These are phyloP conservation scores for Cyberlindnera mycetangii DNA, from an alignment of 805 yeast genomes.

Conservation along the genomic window DNA sequence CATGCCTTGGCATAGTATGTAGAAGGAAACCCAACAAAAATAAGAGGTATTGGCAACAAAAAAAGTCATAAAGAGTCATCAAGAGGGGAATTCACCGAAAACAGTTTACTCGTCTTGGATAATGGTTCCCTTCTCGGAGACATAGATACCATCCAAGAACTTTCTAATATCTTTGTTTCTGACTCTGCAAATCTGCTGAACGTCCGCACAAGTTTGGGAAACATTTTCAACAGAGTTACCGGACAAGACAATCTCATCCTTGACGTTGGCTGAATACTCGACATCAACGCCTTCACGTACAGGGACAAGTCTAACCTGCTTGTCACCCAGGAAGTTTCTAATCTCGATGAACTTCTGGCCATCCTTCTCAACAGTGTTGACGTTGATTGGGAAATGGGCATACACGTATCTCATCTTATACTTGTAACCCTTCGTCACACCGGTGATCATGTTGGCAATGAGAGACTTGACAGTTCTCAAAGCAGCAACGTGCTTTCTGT, in stretches of 20 bases:
- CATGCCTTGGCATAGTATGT: background rate
- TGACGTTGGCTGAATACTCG: slow-evolving; percentile 76
- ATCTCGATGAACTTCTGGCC: slow-evolving; percentile 79
- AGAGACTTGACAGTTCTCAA: slow-evolving; percentile 97
- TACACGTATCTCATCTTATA: slow-evolving; percentile 99
- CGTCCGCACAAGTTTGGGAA: slow-evolving; percentile 97
- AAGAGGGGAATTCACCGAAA: background rate
- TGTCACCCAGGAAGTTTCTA: slow-evolving; percentile 99
- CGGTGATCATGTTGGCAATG: slow-evolving; percentile 89
- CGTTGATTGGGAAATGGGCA: slow-evolving; percentile 99
- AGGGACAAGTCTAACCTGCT: slow-evolving; percentile 86
- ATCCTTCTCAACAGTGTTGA: slow-evolving; percentile 81
- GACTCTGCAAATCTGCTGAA: slow-evolving; percentile 96
- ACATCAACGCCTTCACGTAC: slow-evolving; percentile 87
- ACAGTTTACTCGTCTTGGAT: slow-evolving; percentile 51
- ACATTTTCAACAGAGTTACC: slow-evolving; percentile 98
- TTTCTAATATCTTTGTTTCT: slow-evolving; percentile 99
- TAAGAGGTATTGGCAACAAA: background rate
- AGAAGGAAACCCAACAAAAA: background rate
- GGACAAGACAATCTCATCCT: slow-evolving; percentile 88
- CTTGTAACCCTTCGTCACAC: slow-evolving; percentile 98
- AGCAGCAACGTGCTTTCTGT: slow-evolving; percentile 99
- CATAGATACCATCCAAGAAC: slow-evolving; percentile 99
- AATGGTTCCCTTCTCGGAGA: slow-evolving; percentile 90
- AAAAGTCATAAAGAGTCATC: slow-evolving; percentile 3